A percentile compares a stretch with the other conserved stretches of the same genome.
Evolutionary conservation across 106 monocot species (phyloP).

Genomic region (Allium fistulosum): DNA sequence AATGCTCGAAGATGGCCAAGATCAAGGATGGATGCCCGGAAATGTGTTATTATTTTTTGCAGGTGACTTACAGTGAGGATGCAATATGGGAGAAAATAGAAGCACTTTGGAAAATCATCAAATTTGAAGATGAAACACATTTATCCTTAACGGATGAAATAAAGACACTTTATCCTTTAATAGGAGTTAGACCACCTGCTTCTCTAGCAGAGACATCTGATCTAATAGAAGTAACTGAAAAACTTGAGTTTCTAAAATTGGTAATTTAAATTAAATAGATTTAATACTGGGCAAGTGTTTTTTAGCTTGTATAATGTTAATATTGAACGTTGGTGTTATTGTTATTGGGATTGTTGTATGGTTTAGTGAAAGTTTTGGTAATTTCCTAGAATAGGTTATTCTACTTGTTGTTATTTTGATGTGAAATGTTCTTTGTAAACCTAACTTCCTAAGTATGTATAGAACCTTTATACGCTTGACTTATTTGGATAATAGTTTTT

Average conservation of each 20-base stretch:
- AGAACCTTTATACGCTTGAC: too few species aligned
- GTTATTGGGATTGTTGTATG: too few species aligned
- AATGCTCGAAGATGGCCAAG: too few species aligned
- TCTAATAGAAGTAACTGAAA: conserved; percentile 8
- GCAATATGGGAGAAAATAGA: conserved; percentile 17
- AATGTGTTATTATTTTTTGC: background rate
- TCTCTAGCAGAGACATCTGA: background rate
- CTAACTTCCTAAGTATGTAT: too few species aligned
- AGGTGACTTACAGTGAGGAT: conserved; percentile 18
- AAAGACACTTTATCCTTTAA: conserved; percentile 3
- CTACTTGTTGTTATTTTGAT: too few species aligned
- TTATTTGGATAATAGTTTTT: too few species aligned
- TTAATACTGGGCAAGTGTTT: background rate
- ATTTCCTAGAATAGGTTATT: too few species aligned
- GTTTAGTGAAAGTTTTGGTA: too few species aligned
- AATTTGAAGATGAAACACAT: conserved; percentile 3
- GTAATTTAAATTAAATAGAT: conserved; percentile 13
- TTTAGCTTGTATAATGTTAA: background rate
- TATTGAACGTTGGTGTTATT: too few species aligned
- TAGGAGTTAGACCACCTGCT: conserved; percentile 11
- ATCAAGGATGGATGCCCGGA: too few species aligned
- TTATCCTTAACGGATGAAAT: conserved; percentile 12
- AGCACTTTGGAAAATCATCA: conserved; percentile 9
- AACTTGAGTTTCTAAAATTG: conserved; percentile 14
- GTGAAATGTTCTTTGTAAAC: too few species aligned